Conservation (phyloP, 1,284 basidiomycete genomes). For the Porogramme epimiltina region DNA sequence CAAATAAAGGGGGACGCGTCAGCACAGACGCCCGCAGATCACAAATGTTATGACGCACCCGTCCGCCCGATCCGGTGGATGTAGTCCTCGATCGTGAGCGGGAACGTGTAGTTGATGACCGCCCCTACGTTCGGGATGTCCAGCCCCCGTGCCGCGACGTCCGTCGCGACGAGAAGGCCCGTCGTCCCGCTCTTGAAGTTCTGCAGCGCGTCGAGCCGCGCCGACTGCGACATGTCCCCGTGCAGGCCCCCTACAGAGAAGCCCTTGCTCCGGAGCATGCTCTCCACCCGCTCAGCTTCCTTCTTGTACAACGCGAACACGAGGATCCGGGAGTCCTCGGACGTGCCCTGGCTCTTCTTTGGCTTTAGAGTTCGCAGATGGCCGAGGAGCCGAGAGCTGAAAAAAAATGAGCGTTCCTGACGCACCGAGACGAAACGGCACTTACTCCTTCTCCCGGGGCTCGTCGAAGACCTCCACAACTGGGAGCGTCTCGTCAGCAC, state of each 20-base stretch:
- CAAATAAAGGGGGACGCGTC: slow-evolving; percentile 3
- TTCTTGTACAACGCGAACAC: slow-evolving; percentile 99
- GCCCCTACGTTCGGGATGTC: slow-evolving; percentile 96
- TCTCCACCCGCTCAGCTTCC: slow-evolving; percentile 89
- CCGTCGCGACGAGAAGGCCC: slow-evolving; percentile 91
- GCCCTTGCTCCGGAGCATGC: slow-evolving; percentile 77
- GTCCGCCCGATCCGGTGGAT: slow-evolving; percentile 98
- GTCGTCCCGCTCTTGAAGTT: slow-evolving; percentile 88
- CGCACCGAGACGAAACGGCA: slow-evolving; percentile 6
- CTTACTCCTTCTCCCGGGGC: slow-evolving; percentile 84
- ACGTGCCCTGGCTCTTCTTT: slow-evolving; percentile 57
- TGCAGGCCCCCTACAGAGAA: slow-evolving; percentile 90
- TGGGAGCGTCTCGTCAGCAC: slow-evolving; percentile 13
- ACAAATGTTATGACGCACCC: slow-evolving; percentile 39
- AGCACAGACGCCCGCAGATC: slow-evolving; percentile 5
- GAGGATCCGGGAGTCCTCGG: slow-evolving; percentile 74
- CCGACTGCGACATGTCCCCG: slow-evolving; percentile 90
- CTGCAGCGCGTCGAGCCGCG: slow-evolving; percentile 86
- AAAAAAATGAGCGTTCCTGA: neutral
- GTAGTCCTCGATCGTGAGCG: slow-evolving; percentile 94
- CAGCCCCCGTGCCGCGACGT: slow-evolving; percentile 95
- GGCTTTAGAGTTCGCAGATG: slow-evolving; percentile 64
- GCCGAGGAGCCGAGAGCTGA: slow-evolving; percentile 69
- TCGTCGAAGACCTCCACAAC: slow-evolving; percentile 91
- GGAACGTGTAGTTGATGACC: slow-evolving; percentile 97